Evolutionary conservation across 169 alveolate genomes (phyloP), one percentile per base, ranked within the genome.

Genomic region (Eimeria praecox): DNA sequence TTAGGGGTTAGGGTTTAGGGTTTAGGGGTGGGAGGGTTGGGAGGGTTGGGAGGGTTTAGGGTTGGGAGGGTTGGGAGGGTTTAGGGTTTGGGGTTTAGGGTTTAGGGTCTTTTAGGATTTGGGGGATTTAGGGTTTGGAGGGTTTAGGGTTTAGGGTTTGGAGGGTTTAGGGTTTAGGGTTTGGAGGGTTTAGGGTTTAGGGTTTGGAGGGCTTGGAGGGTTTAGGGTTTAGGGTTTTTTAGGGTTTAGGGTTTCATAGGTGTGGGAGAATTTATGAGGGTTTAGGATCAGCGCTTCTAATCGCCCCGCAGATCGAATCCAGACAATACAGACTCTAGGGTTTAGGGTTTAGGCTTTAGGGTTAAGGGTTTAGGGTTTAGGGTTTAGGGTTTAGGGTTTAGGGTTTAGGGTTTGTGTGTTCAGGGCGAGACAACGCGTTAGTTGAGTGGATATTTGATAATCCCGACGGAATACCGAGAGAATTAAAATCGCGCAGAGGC

Each of bases 401-500:
- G 49, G 83, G 3, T 49, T 49, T 8, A 12, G 56, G 56, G 5
- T 73, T 73, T 3, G 54, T 4, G 83, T 64, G 6, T 64, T 9
- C 75, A 64, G 97, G 97, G 16, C 49, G 56, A 9, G 97, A 96
- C 62, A 96, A 96, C 85, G 35, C 97, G 10, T 6, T 96, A 30
- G 54, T 95, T 33, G 92, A 87, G 92, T 96, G 94, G 95, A 78
- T 96, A 49, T 87, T 96, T 69, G 97, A 96, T 66, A 91, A 44
- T 54, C 88, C 94, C 16, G 93, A 95, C 20, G 94, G 95, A 44
- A 86, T 93, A 0, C 96, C 96, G 44, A 94, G 97, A 56, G 97
- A 96, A 78, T 95, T 96, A 38, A 90, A 94, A 69, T 77, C 97
- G 16, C 94, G 97, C 42, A 80, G 97, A 30, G 97, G 97, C 5